Evolutionary conservation across 192 early-diverging fungal genomes (phyloP), one percentile per base, ranked within the genome.

Genomic region (Chytriomyces sp.): DNA sequence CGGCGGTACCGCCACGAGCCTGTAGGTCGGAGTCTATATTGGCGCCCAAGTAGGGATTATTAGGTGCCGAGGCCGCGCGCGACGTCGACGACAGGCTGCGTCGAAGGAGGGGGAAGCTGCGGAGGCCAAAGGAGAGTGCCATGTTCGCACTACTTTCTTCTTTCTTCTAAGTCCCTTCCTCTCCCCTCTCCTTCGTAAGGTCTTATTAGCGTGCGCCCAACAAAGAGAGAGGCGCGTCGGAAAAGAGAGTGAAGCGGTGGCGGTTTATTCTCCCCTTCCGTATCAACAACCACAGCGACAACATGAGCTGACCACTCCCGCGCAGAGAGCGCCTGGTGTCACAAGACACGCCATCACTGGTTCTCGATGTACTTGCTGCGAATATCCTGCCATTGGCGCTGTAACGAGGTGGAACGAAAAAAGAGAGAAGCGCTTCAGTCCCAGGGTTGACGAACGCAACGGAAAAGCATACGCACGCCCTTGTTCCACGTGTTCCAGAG

Each of bases 331-430:
- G 28, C 7, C 8, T 62, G 31, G 2, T 39, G 14, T 3, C 14
- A 36, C 12, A 1, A 10, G 28, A 25, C 26, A 6, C 12, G 28
- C 34, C 12, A 28, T 14, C 63, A 19, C 14, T 53, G 19, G 64
- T 77, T 39, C 38, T 70, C 66, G 53, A 70, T 75, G 79, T 88
- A 92, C 79, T 89, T 89, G 80, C 81, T 76, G 65, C 88, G 81
- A 74, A 93, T 91, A 68, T 93, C 91, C 84, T 93, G 91, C 89
- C 89, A 93, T 85, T 93, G 91, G 76, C 89, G 89, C 91, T 93
- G 78, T 74, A 5, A 26, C 59, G 39, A 19, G 36, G 69, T 25
- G 52, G 60, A 22, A 38, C 36, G 26, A 77, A 53, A 34, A 14
- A 2, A 61, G 44, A 14, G 22, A 2, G 44, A 22, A 49, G 14